phyloP scores from a whole-genome alignment of 225 moss, liverwort and hornwort genomes.

The Pleurozium schreberi region DNA sequence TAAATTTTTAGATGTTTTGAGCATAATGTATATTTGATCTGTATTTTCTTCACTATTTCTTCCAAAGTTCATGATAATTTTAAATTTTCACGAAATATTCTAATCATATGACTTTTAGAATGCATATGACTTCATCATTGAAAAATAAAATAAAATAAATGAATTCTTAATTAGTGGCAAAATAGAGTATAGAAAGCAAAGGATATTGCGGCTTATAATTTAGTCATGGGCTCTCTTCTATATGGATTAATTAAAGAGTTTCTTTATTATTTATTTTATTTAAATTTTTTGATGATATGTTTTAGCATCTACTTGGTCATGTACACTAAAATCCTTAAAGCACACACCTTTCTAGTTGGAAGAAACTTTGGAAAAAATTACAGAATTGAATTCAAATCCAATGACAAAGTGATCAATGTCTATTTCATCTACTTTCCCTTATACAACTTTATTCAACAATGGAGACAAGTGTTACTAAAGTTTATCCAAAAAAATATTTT shows the following conservation, averaged over 20 bases:
- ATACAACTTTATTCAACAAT: not conserved
- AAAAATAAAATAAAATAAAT: not conserved
- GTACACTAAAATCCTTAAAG: not conserved
- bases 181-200: not conserved
- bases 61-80: too few relatives aligned
- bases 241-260: not conserved
- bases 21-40: too few relatives aligned
- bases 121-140: not conserved
- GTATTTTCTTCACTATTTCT: not conserved
- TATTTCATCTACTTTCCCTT: not conserved
- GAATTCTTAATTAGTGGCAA: not conserved
- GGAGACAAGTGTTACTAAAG: too few relatives aligned
- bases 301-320: not conserved
- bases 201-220: not conserved
- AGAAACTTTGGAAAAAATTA: too few relatives aligned
- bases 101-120: accelerated
- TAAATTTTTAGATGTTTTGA: not conserved
- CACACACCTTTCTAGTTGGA: too few relatives aligned
- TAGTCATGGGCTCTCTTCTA: accelerated
- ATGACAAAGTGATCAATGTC: too few relatives aligned
- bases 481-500: too few relatives aligned
- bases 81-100: not conserved
- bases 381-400: too few relatives aligned
- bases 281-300: not conserved
- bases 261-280: not conserved